Base-by-base conservation (phyloP, 371 early-diverging fungal species). In the Mortierella sp. region DNA sequence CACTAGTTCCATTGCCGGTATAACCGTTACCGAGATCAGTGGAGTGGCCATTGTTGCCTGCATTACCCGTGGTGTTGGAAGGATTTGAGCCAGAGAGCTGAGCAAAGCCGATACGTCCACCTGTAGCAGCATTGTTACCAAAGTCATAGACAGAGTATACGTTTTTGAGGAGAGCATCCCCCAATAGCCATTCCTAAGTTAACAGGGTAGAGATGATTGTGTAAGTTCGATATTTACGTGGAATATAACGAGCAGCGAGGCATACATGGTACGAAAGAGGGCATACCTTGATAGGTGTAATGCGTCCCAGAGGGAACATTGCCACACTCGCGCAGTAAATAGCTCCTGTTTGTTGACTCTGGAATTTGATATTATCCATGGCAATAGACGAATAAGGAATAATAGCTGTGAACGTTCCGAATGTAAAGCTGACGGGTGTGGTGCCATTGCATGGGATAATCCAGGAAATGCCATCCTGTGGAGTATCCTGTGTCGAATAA, bases 71-170 rank as follows among this genome's bases (percentile, higher is more conserved):
- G 18, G 18, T 47, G 39, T 65, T 37, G n/a, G 22, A 52, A 32
- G 55, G 8, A 5, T 49, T 60, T 2, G 45, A 5, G 14, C 30
- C 30, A 6, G 37, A 14, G n/a, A 78, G 70, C 14, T 62, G 12
- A 20, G 77, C 77, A 22, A 77, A 72, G 8, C 77, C 77, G n/a
- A 77, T 64, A 24, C 68, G 55, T 26, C 78, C 78, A 18, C 61
- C 64, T 1, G 28, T 54, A 6, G 12, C 58, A 5, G 68, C 64
- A 62, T 63, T 66, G 26, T 39, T 71, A 52, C 70, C 72, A 54
- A 78, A 78, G 43, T 78, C 78, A 69, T 69, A 78, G n/a, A 78
- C 67, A 12, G 70, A 51, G 52, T 73, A 78, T 2, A 73, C 73
- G 11, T 78, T 78, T 66, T 73, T 73, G 49, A 78, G 26, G 32